Evolutionary conservation across 2,329 filamentous ascomycete species (phyloP).

Genomic region (Leptosphaerulina australis): DNA sequence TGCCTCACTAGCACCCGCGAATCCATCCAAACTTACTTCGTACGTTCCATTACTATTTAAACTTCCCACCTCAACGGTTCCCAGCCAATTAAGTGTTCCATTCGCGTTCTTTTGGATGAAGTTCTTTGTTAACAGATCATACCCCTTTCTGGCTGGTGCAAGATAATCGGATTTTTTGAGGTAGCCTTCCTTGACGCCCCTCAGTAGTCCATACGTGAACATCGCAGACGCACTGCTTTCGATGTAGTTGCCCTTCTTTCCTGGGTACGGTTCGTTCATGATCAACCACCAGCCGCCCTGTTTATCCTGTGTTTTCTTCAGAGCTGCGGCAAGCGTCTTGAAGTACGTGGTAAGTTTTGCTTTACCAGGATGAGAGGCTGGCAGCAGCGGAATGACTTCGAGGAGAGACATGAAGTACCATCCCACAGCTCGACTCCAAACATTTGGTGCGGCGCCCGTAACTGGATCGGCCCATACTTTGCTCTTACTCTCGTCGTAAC

Average conservation of each 20-base stretch:
- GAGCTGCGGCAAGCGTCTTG: constrained; percentile 44
- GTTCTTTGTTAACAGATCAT: constrained; percentile 48
- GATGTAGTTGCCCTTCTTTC: constrained; percentile 59
- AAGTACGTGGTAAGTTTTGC: constrained; percentile 46
- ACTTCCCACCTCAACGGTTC: constrained; percentile 58
- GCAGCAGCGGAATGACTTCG: constrained; percentile 54
- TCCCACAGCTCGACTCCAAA: constrained; percentile 33
- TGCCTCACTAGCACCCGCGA: not conserved
- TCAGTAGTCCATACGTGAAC: constrained; percentile 33
- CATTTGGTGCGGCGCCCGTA: constrained; percentile 32
- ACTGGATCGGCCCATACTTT: constrained; percentile 30
- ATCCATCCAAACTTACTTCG: constrained; percentile 46
- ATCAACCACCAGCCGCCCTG: constrained; percentile 62
- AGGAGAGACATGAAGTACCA: constrained; percentile 43
- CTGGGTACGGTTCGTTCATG: constrained; percentile 54
- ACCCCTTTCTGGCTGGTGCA: constrained; percentile 48
- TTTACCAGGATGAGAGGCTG: constrained; percentile 39
- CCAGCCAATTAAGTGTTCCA: constrained; percentile 55
- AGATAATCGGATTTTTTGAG: constrained; percentile 37
- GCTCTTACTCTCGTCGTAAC: constrained; percentile 33
- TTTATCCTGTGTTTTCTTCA: constrained; percentile 49
- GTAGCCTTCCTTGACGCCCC: constrained; percentile 25
- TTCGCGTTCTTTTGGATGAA: constrained; percentile 52
- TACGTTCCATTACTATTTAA: constrained; percentile 55
- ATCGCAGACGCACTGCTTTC: constrained; percentile 64